Evolutionary conservation across 2,329 filamentous ascomycete species (phyloP), one percentile per base, ranked within the genome.

Genomic region (Blumeria graminis): DNA sequence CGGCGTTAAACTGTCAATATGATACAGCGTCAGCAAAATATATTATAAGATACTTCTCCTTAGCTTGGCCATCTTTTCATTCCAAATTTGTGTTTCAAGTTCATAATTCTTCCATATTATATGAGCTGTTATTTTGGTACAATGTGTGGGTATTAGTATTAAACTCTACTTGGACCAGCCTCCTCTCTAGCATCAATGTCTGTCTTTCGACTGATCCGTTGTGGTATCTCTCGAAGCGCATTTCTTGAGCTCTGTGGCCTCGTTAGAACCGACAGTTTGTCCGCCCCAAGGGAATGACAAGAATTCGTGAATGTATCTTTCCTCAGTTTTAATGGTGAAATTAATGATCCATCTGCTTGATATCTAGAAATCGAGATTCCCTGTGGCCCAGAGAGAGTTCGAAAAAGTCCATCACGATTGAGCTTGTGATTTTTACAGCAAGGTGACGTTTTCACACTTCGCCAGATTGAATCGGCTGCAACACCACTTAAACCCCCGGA

Each of bases 401-500:
- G 60, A 43, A 61, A 59, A 11, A 66, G 56, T 11, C 56, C 56
- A 10, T 60, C 46, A 51, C 63, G 65, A 38, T 66, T 64, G 50
- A 66, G 62, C 34, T 63, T 65, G 22, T 64, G 62, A 6, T 59
- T 56, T 56, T 61, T 61, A 48, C 61, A 62, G 28, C 68, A 66
- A 38, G 66, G 60, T 16, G 69, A 65, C 22, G 67, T 69, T 8
- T 71, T 71, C 58, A 76, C 70, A 13, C 76, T 75, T 14, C 76
- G 74, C n/a, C 78, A 73, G 32, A 82, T 69, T 22, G 78, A 74
- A 60, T 84, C 80, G 8, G 79, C 80, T 6, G 84, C 77, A 52
- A 84, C 75, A 0, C 76, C 80, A 63, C 72, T 77, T 14, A 84
- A 70, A 0, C 75, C 75, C 1, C 73, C 75, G 1, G 75, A 79